These are phyloP conservation scores for Penicillium canariense DNA, from an alignment of 495 filamentous ascomycete species.

Conservation along the genomic window DNA sequence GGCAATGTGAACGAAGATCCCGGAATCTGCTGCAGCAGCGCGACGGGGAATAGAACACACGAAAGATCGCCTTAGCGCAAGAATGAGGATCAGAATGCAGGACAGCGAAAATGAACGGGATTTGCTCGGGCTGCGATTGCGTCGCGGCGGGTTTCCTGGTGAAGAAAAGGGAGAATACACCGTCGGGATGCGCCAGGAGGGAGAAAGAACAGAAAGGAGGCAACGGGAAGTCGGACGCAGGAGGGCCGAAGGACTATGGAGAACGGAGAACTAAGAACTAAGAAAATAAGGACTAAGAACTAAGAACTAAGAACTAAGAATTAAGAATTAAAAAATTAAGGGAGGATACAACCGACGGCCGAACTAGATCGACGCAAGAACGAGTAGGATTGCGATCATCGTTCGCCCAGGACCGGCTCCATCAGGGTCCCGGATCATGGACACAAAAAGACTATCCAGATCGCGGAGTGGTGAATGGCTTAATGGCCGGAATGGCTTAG, in stretches of 20 bases:
- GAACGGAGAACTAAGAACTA: not conserved
- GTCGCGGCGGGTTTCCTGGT: not conserved
- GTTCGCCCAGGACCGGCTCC: constrained; percentile 13
- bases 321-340: not conserved
- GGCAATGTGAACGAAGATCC: constrained; percentile 20
- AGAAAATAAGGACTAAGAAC: not conserved
- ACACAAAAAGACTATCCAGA: not conserved
- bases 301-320: not conserved
- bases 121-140: not conserved
- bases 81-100: constrained; percentile 5
- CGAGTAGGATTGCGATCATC: constrained; percentile 25
- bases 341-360: not conserved
- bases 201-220: not conserved
- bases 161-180: constrained; percentile 51
- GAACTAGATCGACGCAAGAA: constrained; percentile 30
- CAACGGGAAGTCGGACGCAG: not conserved
- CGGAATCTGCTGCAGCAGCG: constrained; percentile 18
- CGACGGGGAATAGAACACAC: not conserved
- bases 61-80: not conserved
- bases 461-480: not conserved
- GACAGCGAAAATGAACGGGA: constrained; percentile 31
- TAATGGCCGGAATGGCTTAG: not conserved
- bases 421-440: constrained; percentile 32
- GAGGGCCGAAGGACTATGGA: constrained; percentile 1
- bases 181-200: not conserved